Evolutionary conservation across 257 asterid species (phyloP), one percentile per base, ranked within the genome.

Genomic region (Rauvolfia tetraphylla): DNA sequence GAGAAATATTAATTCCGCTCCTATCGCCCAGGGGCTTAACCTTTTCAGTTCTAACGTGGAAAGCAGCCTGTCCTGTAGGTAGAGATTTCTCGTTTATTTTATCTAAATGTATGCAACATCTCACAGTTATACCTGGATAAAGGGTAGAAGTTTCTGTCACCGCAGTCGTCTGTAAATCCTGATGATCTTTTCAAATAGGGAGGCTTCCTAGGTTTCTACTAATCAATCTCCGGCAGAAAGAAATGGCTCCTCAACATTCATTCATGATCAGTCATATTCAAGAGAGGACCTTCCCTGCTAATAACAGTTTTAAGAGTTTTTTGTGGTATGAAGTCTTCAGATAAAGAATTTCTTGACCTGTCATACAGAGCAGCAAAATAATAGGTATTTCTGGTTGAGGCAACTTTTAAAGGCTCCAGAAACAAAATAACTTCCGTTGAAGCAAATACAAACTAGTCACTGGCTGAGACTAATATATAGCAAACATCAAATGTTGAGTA

Each of bases 281-380:
- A 56, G 57, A 48, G 66, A 63, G 20, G 25, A 23, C 54, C 59
- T 33, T 36, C 70, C 23, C 82, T 73, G 75, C 62, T 73, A 33
- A 38, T 18, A 44, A 42, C 18, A 56, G 11, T 5, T 33, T 23
- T 5, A 65, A 58, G 61, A 58, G 36, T 8, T 38, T n/a, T n/a
- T 8, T 65, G n/a, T 17, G 13, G 59, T 68, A 42, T 56, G 20
- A 66, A 70, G 58, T 74, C 66, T 73, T 91, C 89, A 88, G 17
- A 75, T 11, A 66, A 89, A 73, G 51, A 80, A 76, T 71, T 53
- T 83, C 83, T 88, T 93, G 72, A 89, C 94, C 96, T 93, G 95
- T 81, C 81, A 85, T 38, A 74, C 27, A 76, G 76, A 71, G 69
- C 54, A 58, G 62, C 44, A 72, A 36, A 80, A 67, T 39, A 56